Percentiles rank a stretch among this genome's conserved stretches.
These are phyloP conservation scores for Rutidosis leptorrhynchoides DNA, from an alignment of 129 eudicot species.

Conservation along the genomic window DNA sequence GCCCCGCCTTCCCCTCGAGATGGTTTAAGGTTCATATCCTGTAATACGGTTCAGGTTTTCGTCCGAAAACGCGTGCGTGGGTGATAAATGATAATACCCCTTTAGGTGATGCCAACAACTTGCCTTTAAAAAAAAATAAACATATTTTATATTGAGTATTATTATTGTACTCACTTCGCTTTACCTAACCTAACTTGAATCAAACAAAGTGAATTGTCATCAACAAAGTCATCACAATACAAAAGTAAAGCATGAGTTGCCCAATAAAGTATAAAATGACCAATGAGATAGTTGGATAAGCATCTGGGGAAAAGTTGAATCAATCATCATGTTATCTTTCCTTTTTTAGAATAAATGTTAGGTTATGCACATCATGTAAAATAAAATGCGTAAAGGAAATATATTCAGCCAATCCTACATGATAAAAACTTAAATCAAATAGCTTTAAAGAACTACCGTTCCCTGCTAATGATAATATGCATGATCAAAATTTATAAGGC, in stretches of 20 bases:
- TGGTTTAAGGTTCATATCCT: no score
- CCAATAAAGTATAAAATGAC: slow-evolving; percentile 27
- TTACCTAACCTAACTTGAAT: neutral
- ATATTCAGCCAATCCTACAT: neutral
- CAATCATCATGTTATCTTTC: slow-evolving; percentile 25
- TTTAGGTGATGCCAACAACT: no score
- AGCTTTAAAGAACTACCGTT: neutral
- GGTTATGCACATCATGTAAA: slow-evolving; percentile 7
- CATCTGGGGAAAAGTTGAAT: slow-evolving; percentile 21
- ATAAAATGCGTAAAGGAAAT: slow-evolving; percentile 2
- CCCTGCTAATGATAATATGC: slow-evolving; percentile 10
- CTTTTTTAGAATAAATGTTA: slow-evolving; percentile 27
- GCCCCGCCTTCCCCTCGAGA: no score
- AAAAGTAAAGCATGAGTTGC: neutral
- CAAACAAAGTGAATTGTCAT: neutral
- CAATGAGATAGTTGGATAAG: slow-evolving; percentile 23
- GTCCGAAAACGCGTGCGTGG: no score
- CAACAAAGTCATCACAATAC: neutral
- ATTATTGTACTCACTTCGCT: neutral
- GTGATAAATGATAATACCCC: no score
- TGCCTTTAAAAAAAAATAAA: no score
- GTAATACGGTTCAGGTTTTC: no score
- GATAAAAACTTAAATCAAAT: neutral
- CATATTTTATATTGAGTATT: neutral
- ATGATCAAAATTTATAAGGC: slow-evolving; percentile 11